Conservation (phyloP, 2,329 filamentous ascomycete species). For the Fusarium stilboides region DNA sequence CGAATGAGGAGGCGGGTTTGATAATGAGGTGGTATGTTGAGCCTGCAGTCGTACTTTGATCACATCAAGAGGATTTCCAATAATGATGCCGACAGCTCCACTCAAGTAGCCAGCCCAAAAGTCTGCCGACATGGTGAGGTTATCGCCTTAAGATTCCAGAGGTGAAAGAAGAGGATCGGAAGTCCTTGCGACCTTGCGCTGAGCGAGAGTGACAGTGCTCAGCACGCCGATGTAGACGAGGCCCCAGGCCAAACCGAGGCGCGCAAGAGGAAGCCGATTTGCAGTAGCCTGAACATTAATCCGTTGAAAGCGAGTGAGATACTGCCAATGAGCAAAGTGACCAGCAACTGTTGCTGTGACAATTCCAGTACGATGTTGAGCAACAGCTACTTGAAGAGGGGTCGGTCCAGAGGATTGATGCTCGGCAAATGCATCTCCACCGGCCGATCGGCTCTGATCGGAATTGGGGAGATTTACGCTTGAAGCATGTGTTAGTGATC, state of each 20-base stretch:
- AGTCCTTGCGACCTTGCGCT: constrained; percentile 39
- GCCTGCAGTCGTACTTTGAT: constrained; percentile 79
- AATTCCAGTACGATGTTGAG: constrained; percentile 45
- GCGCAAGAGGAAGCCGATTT: constrained; percentile 42
- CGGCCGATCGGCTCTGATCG: constrained; percentile 46
- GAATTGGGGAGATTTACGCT: constrained; percentile 42
- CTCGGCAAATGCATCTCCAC: constrained; percentile 47
- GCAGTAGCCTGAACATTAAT: constrained; percentile 38
- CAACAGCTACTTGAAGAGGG: constrained; percentile 47
- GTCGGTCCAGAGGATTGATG: constrained; percentile 48
- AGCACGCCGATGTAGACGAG: constrained; percentile 46
- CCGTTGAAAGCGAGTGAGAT: constrained; percentile 40
- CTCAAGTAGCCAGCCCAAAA: constrained; percentile 96
- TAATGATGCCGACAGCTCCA: constrained; percentile 86
- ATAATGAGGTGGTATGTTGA: constrained; percentile 26
- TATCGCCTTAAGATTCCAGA: constrained; percentile 17
- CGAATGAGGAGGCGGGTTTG: constrained; percentile 28
- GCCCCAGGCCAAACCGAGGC: constrained; percentile 45
- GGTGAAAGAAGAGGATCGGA: constrained; percentile 23
- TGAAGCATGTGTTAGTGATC: constrained; percentile 41
- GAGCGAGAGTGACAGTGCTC: constrained; percentile 44
- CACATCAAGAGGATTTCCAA: constrained; percentile 88
- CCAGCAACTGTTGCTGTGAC: constrained; percentile 45
- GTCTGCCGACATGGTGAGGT: constrained; percentile 80
- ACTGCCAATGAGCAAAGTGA: constrained; percentile 49